Evolutionary conservation across 1,284 basidiomycete genomes (phyloP).

Genomic region (Tausonia pullulans): DNA sequence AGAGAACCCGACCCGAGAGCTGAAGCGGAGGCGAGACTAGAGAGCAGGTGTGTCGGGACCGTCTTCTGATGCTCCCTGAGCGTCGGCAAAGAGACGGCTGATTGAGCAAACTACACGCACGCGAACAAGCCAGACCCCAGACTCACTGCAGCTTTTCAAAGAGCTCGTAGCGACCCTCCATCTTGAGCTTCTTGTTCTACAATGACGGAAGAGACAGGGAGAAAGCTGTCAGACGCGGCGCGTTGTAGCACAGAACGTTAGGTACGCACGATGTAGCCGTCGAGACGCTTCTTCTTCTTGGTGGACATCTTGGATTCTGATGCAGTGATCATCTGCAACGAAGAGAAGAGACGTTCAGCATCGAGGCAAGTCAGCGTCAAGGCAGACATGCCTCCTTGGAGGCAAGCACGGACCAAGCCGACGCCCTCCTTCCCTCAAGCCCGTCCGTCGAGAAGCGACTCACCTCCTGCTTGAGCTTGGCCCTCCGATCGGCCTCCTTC

Average conservation of each 20-base stretch:
- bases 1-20: slow-evolving; percentile 60
- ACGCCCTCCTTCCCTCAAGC: too few relatives aligned
- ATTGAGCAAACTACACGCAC: background rate
- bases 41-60: slow-evolving; percentile 39
- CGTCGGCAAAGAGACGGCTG: background rate
- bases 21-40: slow-evolving; percentile 46
- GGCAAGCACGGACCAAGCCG: too few relatives aligned
- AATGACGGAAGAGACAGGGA: background rate
- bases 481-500: slow-evolving; percentile 14
- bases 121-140: background rate
- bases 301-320: slow-evolving; percentile 28
- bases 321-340: slow-evolving; percentile 7
- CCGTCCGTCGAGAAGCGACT: background rate
- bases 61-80: slow-evolving; percentile 60
- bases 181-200: slow-evolving; percentile 74
- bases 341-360: background rate
- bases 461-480: slow-evolving; percentile 9
- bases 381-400: too few relatives aligned
- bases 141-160: slow-evolving; percentile 67
- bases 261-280: slow-evolving; percentile 43
- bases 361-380: too few relatives aligned
- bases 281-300: slow-evolving; percentile 36
- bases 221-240: background rate
- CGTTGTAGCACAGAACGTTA: slow-evolving; percentile 45
- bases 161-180: slow-evolving; percentile 60